These are phyloP conservation scores for Torulaspora pretoriensis DNA, from an alignment of 1,139 yeast species.

Conservation along the genomic window DNA sequence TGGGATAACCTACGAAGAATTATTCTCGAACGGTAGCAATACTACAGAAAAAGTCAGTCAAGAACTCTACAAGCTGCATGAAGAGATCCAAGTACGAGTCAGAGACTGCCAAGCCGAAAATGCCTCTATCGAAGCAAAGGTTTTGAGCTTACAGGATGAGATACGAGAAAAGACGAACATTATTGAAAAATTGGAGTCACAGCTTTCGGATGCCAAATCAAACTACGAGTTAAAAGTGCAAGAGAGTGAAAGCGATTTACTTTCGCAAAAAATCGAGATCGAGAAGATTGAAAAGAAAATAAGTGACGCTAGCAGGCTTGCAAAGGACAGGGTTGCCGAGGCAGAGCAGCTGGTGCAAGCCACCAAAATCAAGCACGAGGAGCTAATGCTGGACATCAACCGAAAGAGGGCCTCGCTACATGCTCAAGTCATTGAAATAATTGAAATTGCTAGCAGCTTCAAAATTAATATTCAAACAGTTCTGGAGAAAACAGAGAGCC, in stretches of 20 bases:
- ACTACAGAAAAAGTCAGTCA: conserved; percentile 15
- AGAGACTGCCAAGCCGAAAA: conserved; percentile 58
- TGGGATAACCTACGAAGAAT: conserved; percentile 29
- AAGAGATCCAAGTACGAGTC: conserved; percentile 45
- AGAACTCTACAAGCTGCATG: conserved; percentile 46
- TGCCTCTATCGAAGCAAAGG: conserved; percentile 53
- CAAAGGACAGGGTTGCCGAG: conserved; percentile 52
- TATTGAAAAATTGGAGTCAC: conserved; percentile 57
- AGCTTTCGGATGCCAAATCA: conserved; percentile 49
- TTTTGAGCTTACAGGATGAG: conserved; percentile 53
- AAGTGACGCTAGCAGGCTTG: conserved; percentile 32
- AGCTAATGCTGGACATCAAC: conserved; percentile 46
- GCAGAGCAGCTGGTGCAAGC: conserved; percentile 56
- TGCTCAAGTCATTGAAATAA: conserved; percentile 52
- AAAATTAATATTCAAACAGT: conserved; percentile 61
- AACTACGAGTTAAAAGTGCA: conserved; percentile 55
- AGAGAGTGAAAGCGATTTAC: conserved; percentile 53
- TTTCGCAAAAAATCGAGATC: conserved; percentile 52
- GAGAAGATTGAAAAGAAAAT: conserved; percentile 63
- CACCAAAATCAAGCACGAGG: conserved; percentile 53
- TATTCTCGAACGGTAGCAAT: conserved; percentile 26
- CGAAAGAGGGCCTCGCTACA: conserved; percentile 49
- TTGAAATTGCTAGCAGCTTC: conserved; percentile 58
- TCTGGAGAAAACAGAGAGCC: conserved; percentile 51
- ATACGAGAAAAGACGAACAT: conserved; percentile 55